Evolutionary conservation across 345 rosid genomes (phyloP).

Genomic region (Lumnitzera racemosa): DNA sequence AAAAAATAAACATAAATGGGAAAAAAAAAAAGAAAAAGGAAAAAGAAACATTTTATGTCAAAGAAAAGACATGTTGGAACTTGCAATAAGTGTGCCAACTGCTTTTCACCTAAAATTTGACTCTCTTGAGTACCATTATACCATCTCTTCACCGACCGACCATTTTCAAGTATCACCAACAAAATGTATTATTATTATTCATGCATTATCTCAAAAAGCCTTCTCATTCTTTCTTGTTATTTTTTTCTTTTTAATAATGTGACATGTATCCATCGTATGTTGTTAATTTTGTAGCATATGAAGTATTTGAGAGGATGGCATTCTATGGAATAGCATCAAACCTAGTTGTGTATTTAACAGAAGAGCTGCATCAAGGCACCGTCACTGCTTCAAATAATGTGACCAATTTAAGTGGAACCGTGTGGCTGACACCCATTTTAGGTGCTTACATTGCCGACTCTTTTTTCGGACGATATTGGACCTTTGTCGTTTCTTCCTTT

Average conservation of each 20-base stretch:
- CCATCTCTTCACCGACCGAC: too few relatives aligned
- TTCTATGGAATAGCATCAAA: conserved; percentile 59
- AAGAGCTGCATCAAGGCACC: conserved; percentile 51
- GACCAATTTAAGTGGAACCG: conserved; percentile 57
- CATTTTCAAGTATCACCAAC: too few relatives aligned
- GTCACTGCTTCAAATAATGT: conserved; percentile 54
- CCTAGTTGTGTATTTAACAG: conserved; percentile 40
- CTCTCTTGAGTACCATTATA: too few relatives aligned
- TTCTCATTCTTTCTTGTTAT: too few relatives aligned
- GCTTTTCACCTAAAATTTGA: too few relatives aligned
- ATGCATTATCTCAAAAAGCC: too few relatives aligned
- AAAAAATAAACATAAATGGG: too few relatives aligned
- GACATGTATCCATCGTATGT: neutral
- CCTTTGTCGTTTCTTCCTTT: conserved; percentile 35
- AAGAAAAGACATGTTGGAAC: too few relatives aligned
- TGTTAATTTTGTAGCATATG: conserved; percentile 29
- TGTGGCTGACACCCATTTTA: conserved; percentile 47
- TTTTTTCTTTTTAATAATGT: neutral
- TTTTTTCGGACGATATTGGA: conserved; percentile 52
- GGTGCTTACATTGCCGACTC: conserved; percentile 67
- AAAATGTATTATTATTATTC: too few relatives aligned
- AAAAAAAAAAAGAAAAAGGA: too few relatives aligned
- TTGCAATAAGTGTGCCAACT: too few relatives aligned
- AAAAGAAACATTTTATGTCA: too few relatives aligned
- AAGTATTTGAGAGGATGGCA: conserved; percentile 68